Base-by-base conservation (phyloP, 306 rosid genomes). In the Comarum palustre region DNA sequence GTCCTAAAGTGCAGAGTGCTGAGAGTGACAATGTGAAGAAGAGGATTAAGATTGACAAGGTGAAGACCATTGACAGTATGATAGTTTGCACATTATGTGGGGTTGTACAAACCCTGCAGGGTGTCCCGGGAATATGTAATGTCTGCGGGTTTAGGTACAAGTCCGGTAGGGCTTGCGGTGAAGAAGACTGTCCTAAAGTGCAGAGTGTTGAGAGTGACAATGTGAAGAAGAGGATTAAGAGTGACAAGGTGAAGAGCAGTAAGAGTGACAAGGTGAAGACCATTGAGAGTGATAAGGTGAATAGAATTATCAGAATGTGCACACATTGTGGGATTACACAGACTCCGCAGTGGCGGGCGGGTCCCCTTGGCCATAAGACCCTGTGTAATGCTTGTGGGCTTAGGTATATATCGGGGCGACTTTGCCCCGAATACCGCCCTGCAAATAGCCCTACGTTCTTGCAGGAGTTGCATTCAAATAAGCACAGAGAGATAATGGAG, bases 301-400 rank as follows among this genome's bases (percentile, higher is more conserved):
- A 61, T 3, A 32, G 5, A 14, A 71, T 74, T 20, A 88, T 86
- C 73, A 73, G 86, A 68, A 82, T 84, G 79, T 92, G 96, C 59
- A 90, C 81, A 62, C 96, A 90, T 68, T 92, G 94, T 45, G 90
- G 94, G 43, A 78, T 90, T 27, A 87, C 83, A 17, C 73, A 81
- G 68, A 90, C 96, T 58, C 94, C 96, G 5, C 92, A 78, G 66
- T 92, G 97, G 97, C 84, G 96, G 32, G 85, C 85, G 1, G 96
- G 97, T 20, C 97, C 97, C 0, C 14, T 6, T 5, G 94, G 97
- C 36, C 89, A 83, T 0, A 86, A 88, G 45, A 92, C 96, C 10
- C 86, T 92, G 3, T 92, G 97, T 58, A 92, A 92, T 79, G 96
- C 97, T 14, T 92, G 94, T 73, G 96, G 96, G 14, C 89, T 88